Conservation (phyloP, 257 asterid genomes). For the Fraxinus cuspidata region DNA sequence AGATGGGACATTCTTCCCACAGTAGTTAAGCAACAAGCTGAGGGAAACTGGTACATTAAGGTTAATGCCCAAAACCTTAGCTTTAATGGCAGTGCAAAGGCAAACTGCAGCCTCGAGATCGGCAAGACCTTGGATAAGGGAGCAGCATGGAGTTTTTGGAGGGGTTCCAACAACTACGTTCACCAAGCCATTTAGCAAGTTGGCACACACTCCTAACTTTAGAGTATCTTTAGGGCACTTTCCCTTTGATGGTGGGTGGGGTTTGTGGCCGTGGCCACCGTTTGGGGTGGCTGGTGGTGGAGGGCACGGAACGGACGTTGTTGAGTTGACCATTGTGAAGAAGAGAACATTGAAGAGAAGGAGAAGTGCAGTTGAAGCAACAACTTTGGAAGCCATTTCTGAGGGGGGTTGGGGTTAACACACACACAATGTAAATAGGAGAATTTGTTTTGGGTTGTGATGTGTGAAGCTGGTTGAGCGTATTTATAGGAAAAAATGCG, state of each 20-base stretch:
- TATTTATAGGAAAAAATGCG: not conserved
- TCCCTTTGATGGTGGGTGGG: not conserved
- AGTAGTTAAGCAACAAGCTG: constrained; percentile 32
- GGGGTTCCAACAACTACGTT: constrained; percentile 31
- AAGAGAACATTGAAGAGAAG: constrained; percentile 24
- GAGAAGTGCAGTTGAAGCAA: constrained; percentile 23
- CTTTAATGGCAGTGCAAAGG: constrained; percentile 47
- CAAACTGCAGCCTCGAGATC: constrained; percentile 46
- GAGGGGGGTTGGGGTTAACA: not conserved
- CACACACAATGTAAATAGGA: not conserved
- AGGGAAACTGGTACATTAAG: constrained; percentile 40
- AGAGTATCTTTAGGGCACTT: constrained; percentile 43
- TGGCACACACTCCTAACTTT: constrained; percentile 38
- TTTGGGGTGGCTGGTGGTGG: constrained; percentile 16
- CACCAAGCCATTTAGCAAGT: constrained; percentile 28
- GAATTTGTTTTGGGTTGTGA: not conserved
- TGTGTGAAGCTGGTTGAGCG: not conserved
- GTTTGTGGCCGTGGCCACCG: constrained; percentile 6
- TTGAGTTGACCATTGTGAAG: constrained; percentile 23
- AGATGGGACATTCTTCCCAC: constrained; percentile 34
- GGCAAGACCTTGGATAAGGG: constrained; percentile 33
- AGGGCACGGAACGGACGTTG: constrained; percentile 15
- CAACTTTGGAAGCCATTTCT: not conserved
- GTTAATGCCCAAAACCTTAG: constrained; percentile 38
- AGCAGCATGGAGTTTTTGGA: constrained; percentile 37